A percentile compares a stretch with the other conserved stretches of the same genome.
Evolutionary conservation across 805 yeast species (phyloP).

Genomic region (Spencermartinsiella europaea): DNA sequence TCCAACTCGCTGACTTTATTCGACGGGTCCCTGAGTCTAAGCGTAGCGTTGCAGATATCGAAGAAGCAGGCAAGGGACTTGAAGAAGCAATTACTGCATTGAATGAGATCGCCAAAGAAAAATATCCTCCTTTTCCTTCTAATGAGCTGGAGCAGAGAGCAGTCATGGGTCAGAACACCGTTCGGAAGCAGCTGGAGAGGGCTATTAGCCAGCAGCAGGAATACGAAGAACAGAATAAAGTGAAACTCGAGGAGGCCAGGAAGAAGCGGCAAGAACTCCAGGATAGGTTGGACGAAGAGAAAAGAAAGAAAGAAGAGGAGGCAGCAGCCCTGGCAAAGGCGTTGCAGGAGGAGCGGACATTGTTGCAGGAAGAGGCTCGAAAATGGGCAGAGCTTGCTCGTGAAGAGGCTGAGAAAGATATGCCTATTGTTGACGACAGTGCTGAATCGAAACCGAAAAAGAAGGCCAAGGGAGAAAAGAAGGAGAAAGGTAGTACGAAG

Average conservation of each 20-base stretch:
- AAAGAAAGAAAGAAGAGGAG: constrained; percentile 19
- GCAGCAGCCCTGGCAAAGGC: constrained; percentile 24
- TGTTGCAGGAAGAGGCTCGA: constrained; percentile 30
- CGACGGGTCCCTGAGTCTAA: constrained; percentile 55
- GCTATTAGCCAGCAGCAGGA: constrained; percentile 67
- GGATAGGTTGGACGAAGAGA: constrained; percentile 38
- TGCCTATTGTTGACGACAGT: constrained; percentile 15
- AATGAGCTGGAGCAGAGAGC: constrained; percentile 82
- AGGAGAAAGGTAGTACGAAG: constrained; percentile 4
- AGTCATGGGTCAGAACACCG: constrained; percentile 73
- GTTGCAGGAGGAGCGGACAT: constrained; percentile 29
- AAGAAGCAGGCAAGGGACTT: constrained; percentile 50
- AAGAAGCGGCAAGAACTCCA: constrained; percentile 56
- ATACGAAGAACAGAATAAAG: constrained; percentile 51
- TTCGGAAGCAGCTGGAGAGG: constrained; percentile 64
- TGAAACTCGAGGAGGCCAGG: constrained; percentile 69
- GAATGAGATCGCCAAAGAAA: constrained; percentile 52
- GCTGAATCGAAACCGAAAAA: constrained; percentile 1
- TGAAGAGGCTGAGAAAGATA: constrained; percentile 33
- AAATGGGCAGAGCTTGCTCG: constrained; percentile 39
- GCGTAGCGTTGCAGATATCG: constrained; percentile 60
- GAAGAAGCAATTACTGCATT: constrained; percentile 56
- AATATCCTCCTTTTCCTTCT: constrained; percentile 70
- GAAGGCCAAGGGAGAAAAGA: constrained; percentile 5
- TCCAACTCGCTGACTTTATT: constrained; percentile 80